A percentile compares a stretch with the other conserved stretches of the same genome.
These are phyloP conservation scores for Coniochaeta hoffmannii DNA, from an alignment of 2,329 filamentous ascomycete species.

Conservation along the genomic window DNA sequence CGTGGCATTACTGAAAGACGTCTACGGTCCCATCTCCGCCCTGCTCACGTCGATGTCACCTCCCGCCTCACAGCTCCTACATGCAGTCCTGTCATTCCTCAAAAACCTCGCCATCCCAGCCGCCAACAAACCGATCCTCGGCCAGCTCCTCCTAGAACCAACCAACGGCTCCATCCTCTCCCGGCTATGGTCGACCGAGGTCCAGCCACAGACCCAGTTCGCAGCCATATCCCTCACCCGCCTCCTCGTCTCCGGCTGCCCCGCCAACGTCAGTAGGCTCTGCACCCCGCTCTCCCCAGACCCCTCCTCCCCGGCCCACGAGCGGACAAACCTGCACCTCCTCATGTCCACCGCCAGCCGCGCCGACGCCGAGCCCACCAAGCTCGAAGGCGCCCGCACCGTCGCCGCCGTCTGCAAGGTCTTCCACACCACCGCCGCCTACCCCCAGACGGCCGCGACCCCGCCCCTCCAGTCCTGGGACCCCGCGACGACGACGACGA, in stretches of 20 bases:
- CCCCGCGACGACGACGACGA: neutral
- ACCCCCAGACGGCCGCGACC: constrained; percentile 21
- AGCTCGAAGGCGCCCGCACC: constrained; percentile 51
- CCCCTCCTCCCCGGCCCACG: constrained; percentile 23
- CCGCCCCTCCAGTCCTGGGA: constrained; percentile 10
- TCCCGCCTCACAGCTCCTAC: constrained; percentile 38
- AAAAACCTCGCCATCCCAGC: constrained; percentile 57
- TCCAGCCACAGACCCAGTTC: constrained; percentile 51
- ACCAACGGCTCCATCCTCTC: constrained; percentile 32
- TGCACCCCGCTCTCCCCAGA: constrained; percentile 32
- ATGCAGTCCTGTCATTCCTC: constrained; percentile 51
- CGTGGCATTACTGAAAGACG: constrained; percentile 38
- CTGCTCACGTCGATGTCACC: constrained; percentile 27
- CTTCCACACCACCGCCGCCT: too few relatives aligned
- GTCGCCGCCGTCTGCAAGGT: constrained; percentile 45
- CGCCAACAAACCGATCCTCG: constrained; percentile 45
- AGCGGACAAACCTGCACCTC: constrained; percentile 27
- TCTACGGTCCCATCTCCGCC: constrained; percentile 21
- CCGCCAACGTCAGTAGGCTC: constrained; percentile 43
- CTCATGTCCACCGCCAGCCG: constrained; percentile 32
- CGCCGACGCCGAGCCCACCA: constrained; percentile 46
- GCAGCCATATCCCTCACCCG: constrained; percentile 50
- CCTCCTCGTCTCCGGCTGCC: constrained; percentile 45
- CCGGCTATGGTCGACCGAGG: constrained; percentile 43
- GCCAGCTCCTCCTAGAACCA: constrained; percentile 35